A percentile compares a stretch with the other conserved stretches of the same genome.
These are phyloP conservation scores for Cryptococcus sp. DNA, from an alignment of 1,284 basidiomycete genomes.

Conservation along the genomic window DNA sequence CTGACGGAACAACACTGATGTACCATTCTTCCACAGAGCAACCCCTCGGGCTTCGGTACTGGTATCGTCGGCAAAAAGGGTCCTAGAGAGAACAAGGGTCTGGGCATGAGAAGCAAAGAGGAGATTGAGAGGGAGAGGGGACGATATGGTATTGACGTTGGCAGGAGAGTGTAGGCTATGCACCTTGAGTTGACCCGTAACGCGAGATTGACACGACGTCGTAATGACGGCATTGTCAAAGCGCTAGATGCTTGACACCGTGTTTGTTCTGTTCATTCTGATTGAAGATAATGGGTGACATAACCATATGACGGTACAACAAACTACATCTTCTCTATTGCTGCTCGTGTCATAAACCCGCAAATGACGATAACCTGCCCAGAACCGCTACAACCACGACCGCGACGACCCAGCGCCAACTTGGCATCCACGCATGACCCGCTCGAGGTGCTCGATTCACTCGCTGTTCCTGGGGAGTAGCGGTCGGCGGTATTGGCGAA, in stretches of 20 bases:
- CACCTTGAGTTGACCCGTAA: neutral
- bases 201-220: neutral
- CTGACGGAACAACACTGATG: too few relatives aligned
- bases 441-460: neutral
- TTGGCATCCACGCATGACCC: constrained; percentile 33
- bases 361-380: constrained; percentile 38
- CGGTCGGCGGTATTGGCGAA: neutral
- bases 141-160: constrained; percentile 51
- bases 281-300: neutral
- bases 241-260: neutral
- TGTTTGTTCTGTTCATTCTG: neutral
- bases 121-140: constrained; percentile 53
- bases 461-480: too few relatives aligned
- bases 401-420: constrained; percentile 46
- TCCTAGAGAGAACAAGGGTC: constrained; percentile 47
- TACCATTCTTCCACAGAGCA: constrained; percentile 22
- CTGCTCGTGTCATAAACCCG: constrained; percentile 17
- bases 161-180: constrained; percentile 32
- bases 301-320: constrained; percentile 3
- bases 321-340: neutral
- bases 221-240: neutral
- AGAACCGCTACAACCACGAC: constrained; percentile 45
- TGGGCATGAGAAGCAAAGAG: constrained; percentile 48
- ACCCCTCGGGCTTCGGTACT: constrained; percentile 47
- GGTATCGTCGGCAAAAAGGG: constrained; percentile 41